A percentile compares a stretch with the other conserved stretches of the same genome.
These are phyloP conservation scores for Acrocalymma vagum DNA, from an alignment of 2,329 filamentous ascomycete species.

Conservation along the genomic window DNA sequence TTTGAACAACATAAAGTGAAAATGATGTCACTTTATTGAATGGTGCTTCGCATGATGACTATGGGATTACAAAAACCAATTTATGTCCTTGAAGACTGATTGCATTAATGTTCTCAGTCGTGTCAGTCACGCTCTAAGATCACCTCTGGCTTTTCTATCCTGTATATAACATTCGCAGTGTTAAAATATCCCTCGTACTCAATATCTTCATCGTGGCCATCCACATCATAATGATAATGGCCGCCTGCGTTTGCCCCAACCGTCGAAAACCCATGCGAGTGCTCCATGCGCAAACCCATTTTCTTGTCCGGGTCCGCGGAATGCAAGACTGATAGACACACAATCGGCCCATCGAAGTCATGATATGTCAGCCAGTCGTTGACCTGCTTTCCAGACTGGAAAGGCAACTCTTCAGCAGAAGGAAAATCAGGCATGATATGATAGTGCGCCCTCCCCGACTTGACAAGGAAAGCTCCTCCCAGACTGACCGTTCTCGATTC, in stretches of 20 bases:
- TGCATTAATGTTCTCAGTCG: too few species aligned
- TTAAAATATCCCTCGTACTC: constrained; percentile 60
- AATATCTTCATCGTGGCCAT: constrained; percentile 53
- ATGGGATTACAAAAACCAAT: too few species aligned
- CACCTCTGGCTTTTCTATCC: constrained; percentile 49
- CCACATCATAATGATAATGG: constrained; percentile 51
- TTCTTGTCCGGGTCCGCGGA: constrained; percentile 48
- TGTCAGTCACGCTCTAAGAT: too few species aligned
- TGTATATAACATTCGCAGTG: constrained; percentile 50
- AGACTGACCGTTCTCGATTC: constrained; percentile 16
- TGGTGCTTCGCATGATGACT: too few species aligned
- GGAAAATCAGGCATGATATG: constrained; percentile 28
- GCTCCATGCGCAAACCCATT: constrained; percentile 55
- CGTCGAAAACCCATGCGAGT: constrained; percentile 56
- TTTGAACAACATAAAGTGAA: too few species aligned
- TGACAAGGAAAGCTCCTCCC: constrained; percentile 21
- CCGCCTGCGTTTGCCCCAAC: constrained; percentile 47
- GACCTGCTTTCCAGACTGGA: constrained; percentile 4
- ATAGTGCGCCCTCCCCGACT: constrained; percentile 16
- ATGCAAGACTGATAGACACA: constrained; percentile 24
- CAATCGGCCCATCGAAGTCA: constrained; percentile 18
- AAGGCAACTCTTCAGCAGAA: constrained; percentile 13
- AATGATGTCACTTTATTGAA: too few species aligned
- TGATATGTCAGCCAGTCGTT: constrained; percentile 23
- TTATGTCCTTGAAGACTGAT: not conserved